Evolutionary conservation across 169 alveolate species (phyloP).

Genomic region (Toxoplasma gondii): DNA sequence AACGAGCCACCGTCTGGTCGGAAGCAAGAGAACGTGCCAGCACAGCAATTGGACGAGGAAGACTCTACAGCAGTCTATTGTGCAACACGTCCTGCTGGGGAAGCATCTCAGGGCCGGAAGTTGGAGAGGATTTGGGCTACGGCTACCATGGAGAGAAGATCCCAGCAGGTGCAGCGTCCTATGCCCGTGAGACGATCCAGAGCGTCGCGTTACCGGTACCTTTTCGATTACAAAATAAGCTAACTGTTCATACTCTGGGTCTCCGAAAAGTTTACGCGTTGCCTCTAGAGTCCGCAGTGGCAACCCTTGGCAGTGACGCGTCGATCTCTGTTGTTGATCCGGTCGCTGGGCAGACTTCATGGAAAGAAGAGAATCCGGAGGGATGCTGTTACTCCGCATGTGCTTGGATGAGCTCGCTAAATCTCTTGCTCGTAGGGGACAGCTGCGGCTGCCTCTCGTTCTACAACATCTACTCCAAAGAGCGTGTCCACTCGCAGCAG

Average conservation of each 20-base stretch:
- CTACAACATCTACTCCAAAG: constrained; percentile 58
- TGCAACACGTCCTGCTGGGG: constrained; percentile 24
- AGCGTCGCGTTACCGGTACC: constrained; percentile 40
- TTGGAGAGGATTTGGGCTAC: not conserved
- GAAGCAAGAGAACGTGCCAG: not conserved
- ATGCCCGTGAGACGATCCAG: not conserved
- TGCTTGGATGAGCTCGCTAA: constrained; percentile 55
- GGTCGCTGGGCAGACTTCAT: constrained; percentile 54
- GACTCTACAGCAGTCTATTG: not conserved
- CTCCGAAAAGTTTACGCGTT: constrained; percentile 41
- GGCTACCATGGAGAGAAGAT: not conserved
- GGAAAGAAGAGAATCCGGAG: constrained; percentile 62
- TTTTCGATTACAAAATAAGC: constrained; percentile 32
- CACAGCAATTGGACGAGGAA: not conserved
- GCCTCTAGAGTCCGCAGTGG: constrained; percentile 66
- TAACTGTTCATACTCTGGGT: constrained; percentile 55
- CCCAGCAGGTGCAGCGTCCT: not conserved
- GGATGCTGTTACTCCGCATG: constrained; percentile 59
- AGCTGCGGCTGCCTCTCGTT: constrained; percentile 58
- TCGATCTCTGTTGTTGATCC: constrained; percentile 64
- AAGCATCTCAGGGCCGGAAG: not conserved
- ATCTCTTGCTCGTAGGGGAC: constrained; percentile 68
- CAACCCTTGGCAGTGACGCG: constrained; percentile 66
- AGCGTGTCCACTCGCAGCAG: constrained; percentile 56
- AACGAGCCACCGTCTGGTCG: not conserved